These are phyloP conservation scores for Thermothelomyces thermophilus DNA, from an alignment of 2,329 filamentous ascomycete genomes.

Conservation along the genomic window DNA sequence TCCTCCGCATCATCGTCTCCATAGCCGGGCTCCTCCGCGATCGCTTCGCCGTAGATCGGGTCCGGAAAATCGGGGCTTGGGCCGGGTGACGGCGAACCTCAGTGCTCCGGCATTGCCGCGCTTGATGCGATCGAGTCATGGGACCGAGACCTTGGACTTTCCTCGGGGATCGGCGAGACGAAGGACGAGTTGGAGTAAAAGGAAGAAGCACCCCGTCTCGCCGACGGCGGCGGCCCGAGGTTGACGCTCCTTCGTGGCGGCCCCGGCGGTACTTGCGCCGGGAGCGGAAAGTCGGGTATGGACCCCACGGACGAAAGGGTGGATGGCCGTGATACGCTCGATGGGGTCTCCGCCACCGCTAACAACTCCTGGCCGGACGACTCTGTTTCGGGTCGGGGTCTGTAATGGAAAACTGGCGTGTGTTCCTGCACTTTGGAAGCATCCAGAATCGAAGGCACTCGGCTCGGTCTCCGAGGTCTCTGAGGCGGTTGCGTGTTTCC, in stretches of 20 bases:
- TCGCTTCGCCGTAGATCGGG: slow-evolving; percentile 45
- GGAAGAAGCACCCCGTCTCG: slow-evolving; percentile 54
- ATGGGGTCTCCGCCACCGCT: slow-evolving; percentile 43
- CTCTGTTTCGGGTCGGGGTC: slow-evolving; percentile 33
- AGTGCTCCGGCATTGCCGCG: slow-evolving; percentile 63
- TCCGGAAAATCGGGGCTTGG: slow-evolving; percentile 42
- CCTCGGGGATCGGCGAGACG: slow-evolving; percentile 71
- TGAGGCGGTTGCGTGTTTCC: slow-evolving; percentile 47
- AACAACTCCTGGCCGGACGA: slow-evolving; percentile 33
- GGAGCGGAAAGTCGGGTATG: slow-evolving; percentile 53
- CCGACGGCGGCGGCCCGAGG: slow-evolving; percentile 54
- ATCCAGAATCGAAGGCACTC: slow-evolving; percentile 53
- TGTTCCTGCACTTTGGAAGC: slow-evolving; percentile 49
- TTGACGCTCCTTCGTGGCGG: slow-evolving; percentile 43
- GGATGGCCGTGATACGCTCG: slow-evolving; percentile 46
- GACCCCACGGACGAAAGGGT: slow-evolving; percentile 49
- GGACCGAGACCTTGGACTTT: slow-evolving; percentile 51
- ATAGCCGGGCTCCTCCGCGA: slow-evolving; percentile 40
- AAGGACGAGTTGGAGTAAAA: slow-evolving; percentile 61
- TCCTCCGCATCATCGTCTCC: slow-evolving; percentile 48
- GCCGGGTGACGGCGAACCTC: slow-evolving; percentile 46
- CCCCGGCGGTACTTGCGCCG: slow-evolving; percentile 29
- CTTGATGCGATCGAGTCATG: slow-evolving; percentile 65
- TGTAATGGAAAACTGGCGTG: slow-evolving; percentile 47
- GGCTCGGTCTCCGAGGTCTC: slow-evolving; percentile 53